A percentile compares a stretch with the other conserved stretches of the same genome.
Evolutionary conservation across 2,329 filamentous ascomycete genomes (phyloP).

Genomic region (Talaromyces sp.): DNA sequence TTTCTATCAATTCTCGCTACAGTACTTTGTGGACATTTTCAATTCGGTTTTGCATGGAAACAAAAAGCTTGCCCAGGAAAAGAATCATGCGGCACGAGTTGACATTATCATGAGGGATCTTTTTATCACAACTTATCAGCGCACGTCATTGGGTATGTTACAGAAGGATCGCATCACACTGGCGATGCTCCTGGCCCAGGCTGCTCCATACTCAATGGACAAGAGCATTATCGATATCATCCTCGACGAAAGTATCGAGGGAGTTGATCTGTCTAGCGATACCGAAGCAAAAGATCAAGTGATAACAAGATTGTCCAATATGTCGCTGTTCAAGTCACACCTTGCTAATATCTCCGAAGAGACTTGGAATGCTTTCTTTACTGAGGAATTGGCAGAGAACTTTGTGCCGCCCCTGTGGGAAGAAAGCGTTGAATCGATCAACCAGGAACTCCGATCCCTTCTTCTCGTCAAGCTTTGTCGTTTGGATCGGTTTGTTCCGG

Average conservation of each 20-base stretch:
- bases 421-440: constrained; percentile 58
- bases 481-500: constrained; percentile 89
- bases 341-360: constrained; percentile 58
- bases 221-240: constrained; percentile 82
- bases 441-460: constrained; percentile 76
- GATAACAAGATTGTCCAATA: constrained; percentile 62
- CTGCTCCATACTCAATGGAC: constrained; percentile 94
- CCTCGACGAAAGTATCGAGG: constrained; percentile 71
- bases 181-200: constrained; percentile 91
- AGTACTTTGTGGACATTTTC: constrained; percentile 98
- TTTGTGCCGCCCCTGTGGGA: constrained; percentile 74
- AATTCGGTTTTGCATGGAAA: constrained; percentile 82
- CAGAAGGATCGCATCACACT: constrained; percentile 94
- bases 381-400: constrained; percentile 81
- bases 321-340: constrained; percentile 68
- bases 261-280: constrained; percentile 72
- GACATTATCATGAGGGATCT: constrained; percentile 88
- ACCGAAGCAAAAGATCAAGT: constrained; percentile 61
- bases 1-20: constrained; percentile 98
- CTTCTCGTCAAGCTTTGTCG: constrained; percentile 91
- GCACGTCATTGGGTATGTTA: constrained; percentile 86
- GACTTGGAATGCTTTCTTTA: constrained; percentile 78
- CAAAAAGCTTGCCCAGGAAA: constrained; percentile 64
- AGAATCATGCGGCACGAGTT: constrained; percentile 72
- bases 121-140: constrained; percentile 85